phyloP scores from a whole-genome alignment of 106 monocot species.

The Acanthochlamys bracteata region DNA sequence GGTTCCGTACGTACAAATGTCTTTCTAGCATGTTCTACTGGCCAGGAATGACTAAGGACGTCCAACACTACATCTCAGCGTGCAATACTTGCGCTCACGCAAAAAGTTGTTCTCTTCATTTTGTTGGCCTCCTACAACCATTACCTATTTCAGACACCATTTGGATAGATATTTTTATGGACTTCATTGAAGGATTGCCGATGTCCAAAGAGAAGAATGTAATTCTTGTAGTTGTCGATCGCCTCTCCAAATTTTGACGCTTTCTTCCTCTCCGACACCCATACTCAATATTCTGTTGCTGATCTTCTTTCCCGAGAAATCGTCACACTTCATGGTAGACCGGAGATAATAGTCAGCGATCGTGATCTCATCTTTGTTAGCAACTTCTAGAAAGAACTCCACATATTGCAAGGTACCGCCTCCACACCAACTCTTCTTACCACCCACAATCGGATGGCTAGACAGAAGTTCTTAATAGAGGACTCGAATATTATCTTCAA shows the following conservation, averaged over 20 bases:
- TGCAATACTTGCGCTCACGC: background rate
- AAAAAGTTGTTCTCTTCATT: background rate
- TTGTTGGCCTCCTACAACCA: background rate
- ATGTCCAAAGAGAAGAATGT: background rate
- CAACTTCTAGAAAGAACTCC: conserved; percentile 1
- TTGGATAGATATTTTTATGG: background rate
- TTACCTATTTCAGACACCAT: background rate
- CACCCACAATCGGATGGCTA: background rate
- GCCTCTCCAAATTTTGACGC: background rate
- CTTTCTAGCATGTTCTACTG: too few species aligned
- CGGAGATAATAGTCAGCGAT: background rate
- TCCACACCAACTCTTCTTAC: background rate
- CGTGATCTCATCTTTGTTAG: background rate
- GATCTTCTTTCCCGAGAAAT: background rate
- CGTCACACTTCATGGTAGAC: background rate
- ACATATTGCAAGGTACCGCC: background rate
- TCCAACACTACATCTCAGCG: background rate
- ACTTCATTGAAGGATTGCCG: background rate
- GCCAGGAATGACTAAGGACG: background rate
- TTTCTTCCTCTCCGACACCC: background rate
- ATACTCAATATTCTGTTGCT: background rate
- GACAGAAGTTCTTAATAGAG: background rate
- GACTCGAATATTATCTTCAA: too few species aligned
- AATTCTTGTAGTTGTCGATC: background rate
- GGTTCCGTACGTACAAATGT: too few species aligned